A percentile compares a stretch with the other conserved stretches of the same genome.
Evolutionary conservation across 805 yeast species (phyloP).

Genomic region (Ogataea pilisensis): DNA sequence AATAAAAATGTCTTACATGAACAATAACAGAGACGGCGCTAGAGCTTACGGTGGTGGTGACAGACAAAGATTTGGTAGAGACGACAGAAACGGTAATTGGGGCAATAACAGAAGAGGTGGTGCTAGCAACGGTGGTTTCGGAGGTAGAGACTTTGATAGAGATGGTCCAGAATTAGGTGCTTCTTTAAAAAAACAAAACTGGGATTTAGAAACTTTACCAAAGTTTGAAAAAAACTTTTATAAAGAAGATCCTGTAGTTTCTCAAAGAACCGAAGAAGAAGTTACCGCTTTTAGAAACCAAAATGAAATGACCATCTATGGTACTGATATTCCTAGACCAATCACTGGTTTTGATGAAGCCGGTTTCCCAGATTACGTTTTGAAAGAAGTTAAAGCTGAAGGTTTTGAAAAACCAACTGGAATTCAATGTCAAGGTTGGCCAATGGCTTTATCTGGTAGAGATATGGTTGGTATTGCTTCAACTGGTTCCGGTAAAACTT

Average conservation of each 20-base stretch:
- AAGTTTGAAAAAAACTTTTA: slow-evolving; percentile 94
- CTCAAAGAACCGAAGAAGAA: slow-evolving; percentile 70
- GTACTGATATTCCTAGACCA: slow-evolving; percentile 90
- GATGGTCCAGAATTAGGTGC: slow-evolving; percentile 48
- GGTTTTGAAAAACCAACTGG: slow-evolving; percentile 95
- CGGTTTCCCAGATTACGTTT: slow-evolving; percentile 93
- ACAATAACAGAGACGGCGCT: slow-evolving; percentile 32
- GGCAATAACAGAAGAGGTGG: slow-evolving; percentile 34
- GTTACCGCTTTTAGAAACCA: slow-evolving; percentile 71
- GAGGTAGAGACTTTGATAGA: slow-evolving; percentile 15
- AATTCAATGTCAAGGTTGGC: slow-evolving; percentile 99
- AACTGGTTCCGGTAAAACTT: slow-evolving; percentile 98
- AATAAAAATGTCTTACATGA: slow-evolving; percentile 40
- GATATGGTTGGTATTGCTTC: slow-evolving; percentile 99
- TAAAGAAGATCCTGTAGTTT: slow-evolving; percentile 75
- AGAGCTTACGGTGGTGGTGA: slow-evolving; percentile 9
- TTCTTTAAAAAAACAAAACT: slow-evolving; percentile 67
- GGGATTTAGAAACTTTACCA: slow-evolving; percentile 76
- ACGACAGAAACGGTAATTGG: slow-evolving; percentile 19
- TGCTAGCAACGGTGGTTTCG: slow-evolving; percentile 29
- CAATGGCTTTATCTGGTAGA: slow-evolving; percentile 98
- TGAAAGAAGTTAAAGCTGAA: slow-evolving; percentile 81
- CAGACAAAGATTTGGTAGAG: slow-evolving; percentile 1
- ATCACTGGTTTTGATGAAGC: slow-evolving; percentile 92
- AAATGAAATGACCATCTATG: slow-evolving; percentile 81